phyloP scores from a whole-genome alignment of 331 rosid species.

The Saraca asoca region DNA sequence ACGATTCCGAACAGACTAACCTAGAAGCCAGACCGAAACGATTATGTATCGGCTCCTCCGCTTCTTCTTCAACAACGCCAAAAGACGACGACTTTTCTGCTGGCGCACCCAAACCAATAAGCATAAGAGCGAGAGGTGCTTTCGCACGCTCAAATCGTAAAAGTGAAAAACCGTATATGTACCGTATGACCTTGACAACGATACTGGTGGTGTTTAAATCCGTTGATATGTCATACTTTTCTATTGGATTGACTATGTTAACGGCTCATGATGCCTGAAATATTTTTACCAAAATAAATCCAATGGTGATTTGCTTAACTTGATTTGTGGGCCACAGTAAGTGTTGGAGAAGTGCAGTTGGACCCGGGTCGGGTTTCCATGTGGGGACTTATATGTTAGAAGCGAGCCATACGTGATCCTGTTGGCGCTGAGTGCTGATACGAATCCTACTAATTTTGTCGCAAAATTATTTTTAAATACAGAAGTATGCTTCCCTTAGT shows the following conservation, averaged over 20 bases:
- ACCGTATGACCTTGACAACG: conserved; percentile 26
- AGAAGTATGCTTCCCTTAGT: too few relatives aligned
- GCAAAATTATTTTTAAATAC: too few relatives aligned
- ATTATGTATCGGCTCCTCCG: neutral
- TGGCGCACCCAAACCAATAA: conserved; percentile 24
- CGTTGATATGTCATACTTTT: conserved; percentile 24
- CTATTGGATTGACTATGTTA: neutral
- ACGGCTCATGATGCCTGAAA: neutral
- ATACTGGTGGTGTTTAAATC: neutral
- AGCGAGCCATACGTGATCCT: too few relatives aligned
- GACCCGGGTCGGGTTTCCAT: too few relatives aligned
- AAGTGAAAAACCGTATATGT: conserved; percentile 3
- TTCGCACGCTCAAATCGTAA: conserved; percentile 16
- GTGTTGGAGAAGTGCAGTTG: too few relatives aligned
- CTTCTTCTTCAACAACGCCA: neutral
- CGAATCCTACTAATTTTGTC: too few relatives aligned
- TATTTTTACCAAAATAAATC: too few relatives aligned
- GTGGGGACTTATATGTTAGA: too few relatives aligned
- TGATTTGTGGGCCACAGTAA: too few relatives aligned
- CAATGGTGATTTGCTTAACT: too few relatives aligned
- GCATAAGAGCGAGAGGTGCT: conserved; percentile 21
- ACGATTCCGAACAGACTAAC: conserved; percentile 11
- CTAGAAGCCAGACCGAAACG: conserved; percentile 30
- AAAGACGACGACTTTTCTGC: conserved; percentile 24
- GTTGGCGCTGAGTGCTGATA: too few relatives aligned